Evolutionary conservation across 2,329 filamentous ascomycete species (phyloP).

Genomic region (Ophiostoma sp.): DNA sequence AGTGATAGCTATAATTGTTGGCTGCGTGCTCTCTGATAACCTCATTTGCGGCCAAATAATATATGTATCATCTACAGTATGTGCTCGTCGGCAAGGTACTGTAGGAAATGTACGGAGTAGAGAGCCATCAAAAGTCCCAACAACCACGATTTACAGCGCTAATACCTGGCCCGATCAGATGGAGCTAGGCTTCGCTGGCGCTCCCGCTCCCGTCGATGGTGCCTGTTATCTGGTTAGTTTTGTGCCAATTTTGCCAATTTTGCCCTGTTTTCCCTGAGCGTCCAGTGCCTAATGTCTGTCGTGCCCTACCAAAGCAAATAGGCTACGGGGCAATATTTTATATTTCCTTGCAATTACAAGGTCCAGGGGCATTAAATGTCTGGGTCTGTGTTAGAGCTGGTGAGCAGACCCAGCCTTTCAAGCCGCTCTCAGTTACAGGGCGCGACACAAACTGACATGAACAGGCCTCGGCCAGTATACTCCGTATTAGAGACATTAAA

Average conservation of each 20-base stretch:
- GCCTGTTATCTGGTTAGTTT: constrained; percentile 14
- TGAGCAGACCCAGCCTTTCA: not conserved
- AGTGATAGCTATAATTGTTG: not conserved
- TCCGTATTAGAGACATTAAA: too few relatives aligned
- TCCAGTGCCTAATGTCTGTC: not conserved
- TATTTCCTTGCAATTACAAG: not conserved
- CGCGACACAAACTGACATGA: not conserved
- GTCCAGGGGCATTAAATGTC: constrained; percentile 10
- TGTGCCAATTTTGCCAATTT: constrained; percentile 14
- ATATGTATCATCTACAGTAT: not conserved
- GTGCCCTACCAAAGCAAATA: not conserved
- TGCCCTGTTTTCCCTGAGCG: not conserved
- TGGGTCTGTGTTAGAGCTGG: not conserved
- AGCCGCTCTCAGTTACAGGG: not conserved
- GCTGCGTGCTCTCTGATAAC: not conserved
- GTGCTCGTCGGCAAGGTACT: not conserved
- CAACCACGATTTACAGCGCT: not conserved
- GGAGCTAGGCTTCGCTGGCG: constrained; percentile 19
- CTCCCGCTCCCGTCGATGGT: constrained; percentile 24
- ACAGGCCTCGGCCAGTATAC: not conserved
- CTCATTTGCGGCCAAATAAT: not conserved
- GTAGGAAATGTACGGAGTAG: not conserved
- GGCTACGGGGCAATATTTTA: not conserved
- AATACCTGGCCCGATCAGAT: not conserved
- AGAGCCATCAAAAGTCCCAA: not conserved